Base-by-base conservation (phyloP, 2,329 filamentous ascomycete species). In the Aspergillus brasiliensis region DNA sequence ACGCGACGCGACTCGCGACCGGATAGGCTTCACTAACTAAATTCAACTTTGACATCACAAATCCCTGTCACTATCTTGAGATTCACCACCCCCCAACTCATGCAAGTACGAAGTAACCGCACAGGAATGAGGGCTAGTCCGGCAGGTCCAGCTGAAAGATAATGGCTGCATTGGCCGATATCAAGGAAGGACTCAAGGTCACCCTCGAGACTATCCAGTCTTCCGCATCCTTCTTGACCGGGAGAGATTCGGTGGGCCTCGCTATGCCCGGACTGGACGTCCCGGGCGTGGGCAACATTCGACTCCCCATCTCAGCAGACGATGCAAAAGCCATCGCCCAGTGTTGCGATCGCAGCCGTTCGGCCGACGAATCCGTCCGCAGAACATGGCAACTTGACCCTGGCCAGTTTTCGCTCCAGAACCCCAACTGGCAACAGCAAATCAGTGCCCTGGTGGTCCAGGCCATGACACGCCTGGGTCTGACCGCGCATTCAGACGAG, bases 381-480 rank as follows among this genome's bases (percentile, higher is more conserved):
- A 63, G 59, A 44, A 61, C 46, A 8, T 63, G 56, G 59, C 47
- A 61, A 38, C 53, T 61, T 3, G 38, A 63, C 46, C 47, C 61
- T 8, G 19, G 28, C 5, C 53, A 63, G 19, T 51, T 61, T 19
- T 17, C 49, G 17, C 17, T 63, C 4, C 56, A 34, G 5, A 57
- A 58, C 4, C 42, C 59, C 2, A 6, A n/a, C 23, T 63, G 62
- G 62, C 8, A 61, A 3, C 2, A 2, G 0, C 21, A 57, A 21
- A n/a, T 62, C 0, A 8, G 19, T 19, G 0, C 3, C 6, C 17
- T 53, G 2, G 25, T 56, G 10, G 8, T 51, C 11, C 11, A 44
- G 7, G 49, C 52, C 1, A 17, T 57, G 5, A n/a, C 37, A 2
- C 56, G 54, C 5, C 62, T 63, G 11, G 59, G 56, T 2, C 52